Evolutionary conservation across 1,139 yeast species (phyloP), one percentile per base, ranked within the genome.

Genomic region (Debaryomyces nepalensis): DNA sequence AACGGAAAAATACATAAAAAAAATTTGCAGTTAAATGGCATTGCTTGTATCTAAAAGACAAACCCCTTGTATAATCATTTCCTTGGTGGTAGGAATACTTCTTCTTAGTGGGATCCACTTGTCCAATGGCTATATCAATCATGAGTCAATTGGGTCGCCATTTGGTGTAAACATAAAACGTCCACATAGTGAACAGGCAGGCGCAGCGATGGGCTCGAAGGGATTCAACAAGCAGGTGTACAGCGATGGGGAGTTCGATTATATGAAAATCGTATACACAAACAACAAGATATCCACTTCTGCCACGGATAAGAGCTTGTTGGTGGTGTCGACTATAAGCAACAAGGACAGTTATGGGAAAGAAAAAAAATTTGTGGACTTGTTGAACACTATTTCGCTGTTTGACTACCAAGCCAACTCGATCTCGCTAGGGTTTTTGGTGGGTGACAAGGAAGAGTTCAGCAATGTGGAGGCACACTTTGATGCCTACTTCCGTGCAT

Each of bases 361-460:
- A 9, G 59, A 47, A 5, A 53, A 63, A 26, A 42, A 39, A 8
- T 55, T 69, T 33, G 41, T 30, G 1, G 63, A 61, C 32, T 61
- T 66, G 27, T 52, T 66, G 29, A 33, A 50, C 1, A 58, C 70
- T 1, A 43, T 69, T 4, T 35, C 44, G 9, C 41, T 55, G 4
- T 43, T 61, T 4, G 41, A 55, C 10, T 40, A 53, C 14, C 50
- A 56, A 20, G 53, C 55, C 29, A 38, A 49, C 4, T 37, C 40
- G 12, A 43, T 64, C 2, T 59, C 68, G n/a, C 39, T 67, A 7
- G 73, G 69, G 2, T 51, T 70, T 11, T 51, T 66, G 32, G 51
- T 64, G 11, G 68, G 64, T 11, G 52, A 55, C 15, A 43, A 44
- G 4, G 48, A 46, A 4, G 75, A 69, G 46, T 66, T 55, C 40